A percentile compares a stretch with the other conserved stretches of the same genome.
These are phyloP conservation scores for Coemansia sp. DNA, from an alignment of 192 early-diverging fungal genomes.

Conservation along the genomic window DNA sequence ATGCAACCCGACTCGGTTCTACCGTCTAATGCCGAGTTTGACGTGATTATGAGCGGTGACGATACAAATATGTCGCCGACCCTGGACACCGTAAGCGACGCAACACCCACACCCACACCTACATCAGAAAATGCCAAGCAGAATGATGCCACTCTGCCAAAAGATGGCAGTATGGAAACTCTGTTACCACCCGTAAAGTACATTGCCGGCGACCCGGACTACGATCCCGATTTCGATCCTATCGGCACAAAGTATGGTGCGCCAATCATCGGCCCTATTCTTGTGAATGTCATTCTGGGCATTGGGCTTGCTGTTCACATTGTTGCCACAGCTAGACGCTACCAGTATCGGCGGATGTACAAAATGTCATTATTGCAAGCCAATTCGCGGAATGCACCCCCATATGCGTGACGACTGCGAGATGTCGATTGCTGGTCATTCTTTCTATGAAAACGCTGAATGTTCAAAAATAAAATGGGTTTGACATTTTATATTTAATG, in stretches of 20 bases:
- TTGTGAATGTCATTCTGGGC: slow-evolving; percentile 37
- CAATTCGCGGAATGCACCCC: slow-evolving; percentile 8
- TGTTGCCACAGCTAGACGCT: slow-evolving; percentile 28
- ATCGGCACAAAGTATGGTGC: slow-evolving; percentile 36
- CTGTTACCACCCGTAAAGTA: slow-evolving; percentile 43
- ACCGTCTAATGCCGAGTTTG: slow-evolving; percentile 5
- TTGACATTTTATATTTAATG: no score
- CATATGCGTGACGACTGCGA: background rate
- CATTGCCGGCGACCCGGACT: slow-evolving; percentile 49
- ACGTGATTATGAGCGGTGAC: background rate
- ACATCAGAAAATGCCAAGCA: background rate
- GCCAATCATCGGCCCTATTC: slow-evolving; percentile 34
- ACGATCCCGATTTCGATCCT: slow-evolving; percentile 29
- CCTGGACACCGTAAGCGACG: background rate
- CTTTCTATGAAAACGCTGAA: background rate
- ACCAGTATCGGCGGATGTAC: slow-evolving; percentile 44
- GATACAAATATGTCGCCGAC: background rate
- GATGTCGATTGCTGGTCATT: background rate
- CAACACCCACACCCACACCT: background rate
- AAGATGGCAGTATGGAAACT: slow-evolving; percentile 14
- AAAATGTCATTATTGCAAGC: slow-evolving; percentile 22
- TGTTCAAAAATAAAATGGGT: no score
- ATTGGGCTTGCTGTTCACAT: slow-evolving; percentile 40
- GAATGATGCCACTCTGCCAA: background rate
- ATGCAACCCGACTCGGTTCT: background rate